Evolutionary conservation across 192 early-diverging fungal species (phyloP), one percentile per base, ranked within the genome.

Genomic region (Coemansia sp.): DNA sequence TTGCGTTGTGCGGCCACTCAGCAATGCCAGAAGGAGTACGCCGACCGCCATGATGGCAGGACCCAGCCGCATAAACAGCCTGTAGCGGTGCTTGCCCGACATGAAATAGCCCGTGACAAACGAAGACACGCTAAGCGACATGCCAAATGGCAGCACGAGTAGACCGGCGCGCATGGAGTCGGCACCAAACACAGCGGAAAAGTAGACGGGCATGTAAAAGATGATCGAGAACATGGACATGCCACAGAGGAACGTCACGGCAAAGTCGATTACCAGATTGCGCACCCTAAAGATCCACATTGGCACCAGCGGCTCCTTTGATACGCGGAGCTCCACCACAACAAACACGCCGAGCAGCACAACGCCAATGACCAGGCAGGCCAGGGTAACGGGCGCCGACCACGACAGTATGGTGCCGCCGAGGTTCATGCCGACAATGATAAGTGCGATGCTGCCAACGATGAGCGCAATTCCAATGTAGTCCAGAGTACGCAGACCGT

Each of bases 121-220:
- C 37, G 87, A 81, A 41, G 88, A 78, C 13, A 91, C 21, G 36
- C 92, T 90, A 6, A 90, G 75, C 42, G 86, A 82, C 42, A 93
- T 59, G 48, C 94, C 87, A 34, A 94, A 74, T 0, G 94, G 93
- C 53, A 98, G 69, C 20, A 88, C 74, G 39, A 90, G 80, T n/a
- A 98, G 58, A n/a, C 94, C 94, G 14, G 92, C 86, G 8, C 74
- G 35, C 33, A 90, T 92, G 1, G 94, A 88, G 36, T 86, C 78
- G 39, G 85, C 83, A 31, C 90, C 89, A 61, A 85, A 83, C 8
- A 92, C 91, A 34, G 94, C 82, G 55, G 88, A 87, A 71, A 87
- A 93, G 33, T 85, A 89, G 9, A 91, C 65, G 18, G 91, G 90
- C 63, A 87, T 69, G 65, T 85, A 90, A 36, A 88, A 91, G 21